phyloP scores from a whole-genome alignment of 2,329 filamentous ascomycete species.

The Aspergillus pseudoglaucus region DNA sequence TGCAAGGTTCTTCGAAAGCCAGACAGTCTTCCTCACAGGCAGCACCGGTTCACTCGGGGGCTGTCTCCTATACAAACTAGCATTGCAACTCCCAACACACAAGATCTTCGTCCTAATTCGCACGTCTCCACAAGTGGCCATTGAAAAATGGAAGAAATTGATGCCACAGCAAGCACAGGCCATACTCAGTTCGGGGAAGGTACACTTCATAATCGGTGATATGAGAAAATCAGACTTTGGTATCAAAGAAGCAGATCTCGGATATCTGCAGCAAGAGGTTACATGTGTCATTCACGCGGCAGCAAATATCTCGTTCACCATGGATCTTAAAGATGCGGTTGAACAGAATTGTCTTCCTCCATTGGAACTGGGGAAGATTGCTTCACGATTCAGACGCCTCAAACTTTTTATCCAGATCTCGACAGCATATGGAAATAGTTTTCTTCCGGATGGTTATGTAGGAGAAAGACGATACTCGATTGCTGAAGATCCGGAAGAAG shows the following conservation, averaged over 20 bases:
- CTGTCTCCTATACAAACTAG: slow-evolving; percentile 28
- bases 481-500: slow-evolving; percentile 21
- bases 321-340: slow-evolving; percentile 19
- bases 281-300: slow-evolving; percentile 27
- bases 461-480: slow-evolving; percentile 20
- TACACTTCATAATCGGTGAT: slow-evolving; percentile 25
- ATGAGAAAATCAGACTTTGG: slow-evolving; percentile 21
- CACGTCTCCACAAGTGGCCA: slow-evolving; percentile 15
- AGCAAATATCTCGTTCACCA: slow-evolving; percentile 26
- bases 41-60: slow-evolving; percentile 27
- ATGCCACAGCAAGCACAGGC: slow-evolving; percentile 24
- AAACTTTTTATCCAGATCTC: slow-evolving; percentile 26
- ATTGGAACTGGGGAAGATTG: slow-evolving; percentile 22
- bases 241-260: slow-evolving; percentile 11
- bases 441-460: slow-evolving; percentile 24
- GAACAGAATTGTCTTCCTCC: slow-evolving; percentile 28
- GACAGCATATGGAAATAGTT: slow-evolving; percentile 27
- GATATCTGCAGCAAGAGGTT: slow-evolving; percentile 20
- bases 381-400: slow-evolving; percentile 19
- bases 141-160: slow-evolving; percentile 21
- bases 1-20: slow-evolving; percentile 16
- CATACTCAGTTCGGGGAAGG: slow-evolving; percentile 18
- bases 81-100: slow-evolving; percentile 24
- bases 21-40: slow-evolving; percentile 25
- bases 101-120: slow-evolving; percentile 26